Conservation (phyloP, 2,329 filamentous ascomycete species). For the Purpureocillium lavendulum region DNA sequence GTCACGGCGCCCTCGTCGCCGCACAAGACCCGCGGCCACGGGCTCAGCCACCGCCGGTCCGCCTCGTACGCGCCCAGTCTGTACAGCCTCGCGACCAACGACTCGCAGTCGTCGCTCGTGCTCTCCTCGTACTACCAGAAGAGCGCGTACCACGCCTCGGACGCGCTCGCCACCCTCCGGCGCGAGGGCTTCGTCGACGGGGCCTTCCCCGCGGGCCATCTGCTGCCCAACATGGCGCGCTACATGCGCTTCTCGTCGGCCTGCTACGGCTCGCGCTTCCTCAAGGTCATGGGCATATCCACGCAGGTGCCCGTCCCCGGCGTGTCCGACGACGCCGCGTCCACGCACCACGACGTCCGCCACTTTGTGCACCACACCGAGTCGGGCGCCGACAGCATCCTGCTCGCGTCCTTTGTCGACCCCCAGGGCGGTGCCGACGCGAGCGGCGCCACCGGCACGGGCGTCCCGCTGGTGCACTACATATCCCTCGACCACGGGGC, state of each 20-base stretch:
- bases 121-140: conserved; percentile 40
- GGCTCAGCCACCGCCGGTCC: conserved; percentile 12
- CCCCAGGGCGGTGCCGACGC: conserved; percentile 58
- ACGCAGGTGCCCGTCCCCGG: conserved; percentile 36
- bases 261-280: conserved; percentile 55
- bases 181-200: conserved; percentile 47
- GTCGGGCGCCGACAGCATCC: conserved; percentile 46
- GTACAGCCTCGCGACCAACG: conserved; percentile 50
- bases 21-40: conserved; percentile 3
- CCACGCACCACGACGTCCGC: conserved; percentile 49
- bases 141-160: conserved; percentile 38
- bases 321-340: conserved; percentile 28
- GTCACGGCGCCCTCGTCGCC: conserved; percentile 11
- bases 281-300: conserved; percentile 54
- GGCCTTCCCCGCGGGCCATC: conserved; percentile 50
- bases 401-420: conserved; percentile 65
- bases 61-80: conserved; percentile 41
- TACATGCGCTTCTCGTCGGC: conserved; percentile 62
- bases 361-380: conserved; percentile 57
- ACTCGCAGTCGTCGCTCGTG: conserved; percentile 45
- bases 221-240: conserved; percentile 53
- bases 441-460: conserved; percentile 54
- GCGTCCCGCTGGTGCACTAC: conserved; percentile 65
- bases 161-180: conserved; percentile 39
- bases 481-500: conserved; percentile 64